Base-by-base conservation (phyloP, 1,284 basidiomycete genomes). In the Sporisorium sorghi region DNA sequence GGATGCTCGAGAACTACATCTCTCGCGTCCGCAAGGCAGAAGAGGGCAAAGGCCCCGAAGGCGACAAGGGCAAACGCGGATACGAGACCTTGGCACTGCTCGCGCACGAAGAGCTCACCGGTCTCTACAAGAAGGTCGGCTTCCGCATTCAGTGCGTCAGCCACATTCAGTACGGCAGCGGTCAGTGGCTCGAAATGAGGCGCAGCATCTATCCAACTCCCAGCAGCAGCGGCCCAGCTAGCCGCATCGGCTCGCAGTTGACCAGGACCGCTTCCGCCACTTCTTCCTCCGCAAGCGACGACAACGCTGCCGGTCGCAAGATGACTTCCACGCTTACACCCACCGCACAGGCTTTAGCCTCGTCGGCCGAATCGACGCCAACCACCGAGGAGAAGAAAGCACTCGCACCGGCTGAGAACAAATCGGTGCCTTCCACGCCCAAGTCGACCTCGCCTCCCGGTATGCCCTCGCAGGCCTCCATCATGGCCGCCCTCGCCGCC, bases 141-240 rank as follows among this genome's bases (percentile, higher is more conserved):
- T 84, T 83, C 59, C 58, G 55, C 33, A 61, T 71, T 5, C 75
- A 74, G 37, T 79, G 80, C 24, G 66, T 73, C 46, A 83, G 82
- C 53, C 80, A 83, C 56, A 59, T 83, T 26, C 67, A 76, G 44
- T 73, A 70, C 17, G 73, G 79, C 15, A 69, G 61, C 40, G 73
- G 77, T 44, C 73, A 73, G 40, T 84, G 83, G 83, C 56, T 81
- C 42, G 83, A 84, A 58, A 77, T 83, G 77, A 58, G 83, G 32
- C 67, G 80, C 19, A 73, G 73, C 53, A 65, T 82, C 55, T 73
- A 70, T 23, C 63, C 68, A 11, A 39, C 63, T 30, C 69, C 67
- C 5, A 30, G 52, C 55, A 61, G 56, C 50, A 61, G 53, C 46
- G 57, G 59, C 12, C 19, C 64, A 8, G 49, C 44, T 21, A 65